Base-by-base conservation (phyloP, 1,284 basidiomycete genomes). In the Peniophora sp. region DNA sequence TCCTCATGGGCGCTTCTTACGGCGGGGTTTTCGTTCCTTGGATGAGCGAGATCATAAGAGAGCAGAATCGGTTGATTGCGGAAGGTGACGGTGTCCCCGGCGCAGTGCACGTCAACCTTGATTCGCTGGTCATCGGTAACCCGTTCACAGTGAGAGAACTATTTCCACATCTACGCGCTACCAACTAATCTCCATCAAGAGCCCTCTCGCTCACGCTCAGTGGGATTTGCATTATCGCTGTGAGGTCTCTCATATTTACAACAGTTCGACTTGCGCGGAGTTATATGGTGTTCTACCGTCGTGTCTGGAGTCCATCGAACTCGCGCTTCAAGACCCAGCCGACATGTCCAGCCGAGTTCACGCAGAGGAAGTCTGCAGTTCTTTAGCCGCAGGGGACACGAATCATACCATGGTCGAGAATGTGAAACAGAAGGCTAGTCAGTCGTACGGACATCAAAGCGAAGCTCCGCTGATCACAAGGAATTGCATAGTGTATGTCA, bases 21-120 rank as follows among this genome's bases (percentile, higher is more conserved):
- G 67, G 66, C 14, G 67, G 67, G 1, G 57, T 63, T 8, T 69
- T 68, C 48, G 56, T 66, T 1, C 65, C 67, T 11, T 56, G 66
- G 46, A 68, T 68, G 38, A 65, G 64, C 2, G 63, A 62, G 12
- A 63, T 65, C 11, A 65, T 70, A 24, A 60, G 67, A 45, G 56
- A 61, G 39, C 52, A 62, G 35, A 70, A 69, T 52, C 52, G 58
- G 3, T 57, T 56, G 3, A 16, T 66, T 22, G 52, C 50, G 9
- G 32, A 25, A 11, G 57, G 59, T 10, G 3, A 20, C 1, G 61
- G 57, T 20, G 48, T 48, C 2, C 52, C 52, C 9, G 59, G 56
- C 5, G 57, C 60, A 3, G 45, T 56, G 14, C 60, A 57, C 43
- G 57, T 69, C 53, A 65, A 67, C 48, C 52, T 68, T 3, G 65